Evolutionary conservation across 805 yeast genomes (phyloP), one percentile per base, ranked within the genome.

Genomic region (Metschnikowia colocasiae): DNA sequence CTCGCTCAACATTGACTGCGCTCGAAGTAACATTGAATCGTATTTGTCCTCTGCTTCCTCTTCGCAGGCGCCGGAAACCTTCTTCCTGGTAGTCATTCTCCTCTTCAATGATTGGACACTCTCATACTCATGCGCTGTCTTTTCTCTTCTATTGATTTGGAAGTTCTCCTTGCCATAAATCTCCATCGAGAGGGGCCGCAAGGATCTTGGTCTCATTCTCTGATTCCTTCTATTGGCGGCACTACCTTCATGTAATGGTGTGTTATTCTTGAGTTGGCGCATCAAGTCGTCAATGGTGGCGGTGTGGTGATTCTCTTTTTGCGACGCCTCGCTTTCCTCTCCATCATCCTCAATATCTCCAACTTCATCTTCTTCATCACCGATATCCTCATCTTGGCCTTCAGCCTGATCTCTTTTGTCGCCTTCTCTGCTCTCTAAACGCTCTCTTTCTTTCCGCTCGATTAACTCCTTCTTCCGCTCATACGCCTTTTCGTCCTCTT

Each of bases 401-500:
- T 18, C 39, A 3, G 31, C 6, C 20, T 18, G 12, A 20, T 43
- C 35, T 25, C 30, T 36, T 12, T 15, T 36, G 9, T 23, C 16
- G 20, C 41, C 43, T 43, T 49, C 36, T 46, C 36, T 40, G 48
- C 56, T 29, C 35, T 53, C 40, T 41, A 46, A 39, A 36, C 61
- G 56, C 25, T 60, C 63, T 51, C 55, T 38, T 34, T 47, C 52
- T 38, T 46, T 50, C 16, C 48, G 45, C 40, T 71, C 73, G 20
- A 69, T 56, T 44, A 59, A 49, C 45, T 57, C 62, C 52, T 69
- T 69, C 47, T 73, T 59, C 3, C 64, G 61, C 43, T 71, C 74
- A 40, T 69, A 66, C 0, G 64, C 65, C 32, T 67, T 74, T 53
- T 82, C 82, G 56, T 91, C 95, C 59, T 88, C 95, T 68, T 94